A percentile compares a stretch with the other conserved stretches of the same genome.
phyloP scores from a whole-genome alignment of 495 filamentous ascomycete species.

The Penicillium dipodomyicola region DNA sequence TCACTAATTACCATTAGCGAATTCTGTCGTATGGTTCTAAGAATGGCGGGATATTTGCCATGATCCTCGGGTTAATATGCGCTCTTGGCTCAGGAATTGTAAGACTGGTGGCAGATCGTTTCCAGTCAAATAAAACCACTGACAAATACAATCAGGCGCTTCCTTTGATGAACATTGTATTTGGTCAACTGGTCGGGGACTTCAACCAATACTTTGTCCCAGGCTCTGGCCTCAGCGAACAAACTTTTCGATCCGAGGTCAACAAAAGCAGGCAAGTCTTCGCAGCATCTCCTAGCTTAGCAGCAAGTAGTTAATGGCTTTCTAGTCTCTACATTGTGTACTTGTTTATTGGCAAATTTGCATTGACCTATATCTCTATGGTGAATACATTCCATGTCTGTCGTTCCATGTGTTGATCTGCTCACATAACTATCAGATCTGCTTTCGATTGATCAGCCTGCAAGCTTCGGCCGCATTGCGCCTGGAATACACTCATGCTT shows the following conservation, averaged over 20 bases:
- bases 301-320: neutral
- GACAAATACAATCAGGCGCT: constrained; percentile 25
- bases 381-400: constrained; percentile 10
- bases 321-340: constrained; percentile 35
- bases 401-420: no score
- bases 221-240: constrained; percentile 21
- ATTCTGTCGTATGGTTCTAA: constrained; percentile 1
- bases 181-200: constrained; percentile 41
- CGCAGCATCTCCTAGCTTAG: no score
- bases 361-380: constrained; percentile 34
- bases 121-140: neutral
- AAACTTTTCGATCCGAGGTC: constrained; percentile 28
- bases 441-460: constrained; percentile 50
- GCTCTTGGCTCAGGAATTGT: neutral
- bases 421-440: constrained; percentile 37
- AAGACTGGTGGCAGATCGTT: no score
- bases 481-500: constrained; percentile 31
- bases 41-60: neutral
- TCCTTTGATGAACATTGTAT: constrained; percentile 49
- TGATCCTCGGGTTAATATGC: constrained; percentile 1
- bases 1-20: neutral
- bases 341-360: constrained; percentile 41
- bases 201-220: constrained; percentile 35
- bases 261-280: constrained; percentile 26
- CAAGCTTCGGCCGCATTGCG: constrained; percentile 31